These are phyloP conservation scores for Penicillium ucsense DNA, from an alignment of 495 filamentous ascomycete species.

Conservation along the genomic window DNA sequence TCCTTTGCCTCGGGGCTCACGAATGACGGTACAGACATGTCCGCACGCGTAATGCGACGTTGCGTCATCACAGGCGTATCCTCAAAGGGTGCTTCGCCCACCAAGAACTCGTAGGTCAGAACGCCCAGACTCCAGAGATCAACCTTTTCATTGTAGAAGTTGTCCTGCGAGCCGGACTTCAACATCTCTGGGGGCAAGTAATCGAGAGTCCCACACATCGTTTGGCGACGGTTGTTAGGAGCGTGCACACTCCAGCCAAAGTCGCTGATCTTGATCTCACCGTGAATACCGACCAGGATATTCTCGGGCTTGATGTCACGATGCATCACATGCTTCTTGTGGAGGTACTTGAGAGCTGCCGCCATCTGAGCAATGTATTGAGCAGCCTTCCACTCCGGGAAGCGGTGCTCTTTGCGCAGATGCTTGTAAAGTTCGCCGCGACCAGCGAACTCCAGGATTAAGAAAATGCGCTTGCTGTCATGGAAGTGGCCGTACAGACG, in stretches of 20 bases:
- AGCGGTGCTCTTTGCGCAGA: conserved; percentile 73
- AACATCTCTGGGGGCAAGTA: conserved; percentile 98
- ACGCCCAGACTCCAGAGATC: conserved; percentile 95
- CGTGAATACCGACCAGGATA: conserved; percentile 93
- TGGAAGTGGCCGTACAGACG: conserved; percentile 94
- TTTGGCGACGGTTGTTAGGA: conserved; percentile 85
- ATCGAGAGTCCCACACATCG: conserved; percentile 95
- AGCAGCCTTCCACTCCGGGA: conserved; percentile 93
- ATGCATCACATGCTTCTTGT: conserved; percentile 98
- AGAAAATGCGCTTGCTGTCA: conserved; percentile 88
- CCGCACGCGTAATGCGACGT: conserved; percentile 73
- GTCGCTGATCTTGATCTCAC: conserved; percentile 97
- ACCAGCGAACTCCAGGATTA: conserved; percentile 93
- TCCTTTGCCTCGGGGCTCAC: conserved; percentile 87
- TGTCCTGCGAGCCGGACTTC: conserved; percentile 64
- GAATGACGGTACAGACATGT: conserved; percentile 87
- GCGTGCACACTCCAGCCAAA: conserved; percentile 99
- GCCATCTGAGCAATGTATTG: conserved; percentile 99
- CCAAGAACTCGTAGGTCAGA: conserved; percentile 91
- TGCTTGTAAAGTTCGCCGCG: conserved; percentile 97
- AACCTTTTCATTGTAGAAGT: conserved; percentile 89
- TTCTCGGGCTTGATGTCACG: conserved; percentile 99
- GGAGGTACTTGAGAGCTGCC: conserved; percentile 78
- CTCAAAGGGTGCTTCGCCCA: conserved; percentile 94
- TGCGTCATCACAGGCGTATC: conserved; percentile 94